phyloP scores from a whole-genome alignment of 805 yeast species.

The Nakazawaea ishiwadae region DNA sequence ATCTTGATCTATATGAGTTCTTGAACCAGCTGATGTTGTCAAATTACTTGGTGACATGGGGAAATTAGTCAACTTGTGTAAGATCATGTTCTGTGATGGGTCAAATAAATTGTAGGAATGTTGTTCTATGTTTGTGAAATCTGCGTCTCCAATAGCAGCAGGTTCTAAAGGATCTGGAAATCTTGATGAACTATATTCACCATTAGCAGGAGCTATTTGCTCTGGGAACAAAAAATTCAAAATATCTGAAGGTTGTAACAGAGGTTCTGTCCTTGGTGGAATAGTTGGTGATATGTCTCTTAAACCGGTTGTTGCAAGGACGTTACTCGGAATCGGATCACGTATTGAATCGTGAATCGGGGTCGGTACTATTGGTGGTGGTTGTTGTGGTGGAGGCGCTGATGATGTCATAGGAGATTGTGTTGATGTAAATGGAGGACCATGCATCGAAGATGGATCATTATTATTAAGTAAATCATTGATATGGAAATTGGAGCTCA shows the following conservation, averaged over 20 bases:
- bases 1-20: slow-evolving; percentile 11
- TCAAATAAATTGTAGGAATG: slow-evolving; percentile 5
- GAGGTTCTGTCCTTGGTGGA: not conserved
- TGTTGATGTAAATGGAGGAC: too few relatives aligned
- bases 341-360: not conserved
- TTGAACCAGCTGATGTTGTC: not conserved
- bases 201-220: not conserved
- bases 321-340: not conserved
- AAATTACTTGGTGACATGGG: slow-evolving; percentile 4
- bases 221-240: slow-evolving; percentile 9
- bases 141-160: not conserved
- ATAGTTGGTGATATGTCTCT: too few relatives aligned
- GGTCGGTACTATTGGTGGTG: not conserved
- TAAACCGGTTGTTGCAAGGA: not conserved
- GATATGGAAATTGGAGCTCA: slow-evolving; percentile 1
- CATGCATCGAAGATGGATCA: not conserved
- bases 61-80: slow-evolving; percentile 4
- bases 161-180: not conserved
- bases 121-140: slow-evolving; percentile 7
- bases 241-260: slow-evolving; percentile 8
- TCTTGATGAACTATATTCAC: not conserved
- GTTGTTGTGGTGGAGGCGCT: too few relatives aligned
- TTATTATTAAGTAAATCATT: not conserved
- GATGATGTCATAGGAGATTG: too few relatives aligned
- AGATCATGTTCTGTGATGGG: slow-evolving; percentile 4